phyloP scores from a whole-genome alignment of 1,139 yeast species.

The Martiniozyma asiatica region DNA sequence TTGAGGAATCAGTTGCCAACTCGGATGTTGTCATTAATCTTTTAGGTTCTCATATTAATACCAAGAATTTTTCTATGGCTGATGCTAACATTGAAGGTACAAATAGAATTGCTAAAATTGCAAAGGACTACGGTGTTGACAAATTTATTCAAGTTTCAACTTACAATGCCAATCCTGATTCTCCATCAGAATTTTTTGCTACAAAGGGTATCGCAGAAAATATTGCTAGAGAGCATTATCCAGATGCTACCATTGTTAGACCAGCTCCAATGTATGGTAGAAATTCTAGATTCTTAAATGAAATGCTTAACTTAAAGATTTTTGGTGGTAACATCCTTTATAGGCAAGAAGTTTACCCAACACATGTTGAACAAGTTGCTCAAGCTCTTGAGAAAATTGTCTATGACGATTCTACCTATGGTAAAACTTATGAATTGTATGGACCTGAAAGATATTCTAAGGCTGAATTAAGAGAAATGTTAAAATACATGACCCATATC shows the following conservation, averaged over 20 bases:
- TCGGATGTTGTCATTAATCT: constrained; percentile 77
- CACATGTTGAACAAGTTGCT: constrained; percentile 72
- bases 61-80: constrained; percentile 74
- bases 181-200: constrained; percentile 60
- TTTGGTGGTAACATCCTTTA: constrained; percentile 42
- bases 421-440: constrained; percentile 62
- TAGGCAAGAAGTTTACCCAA: constrained; percentile 55
- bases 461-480: constrained; percentile 57
- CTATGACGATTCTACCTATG: constrained; percentile 69
- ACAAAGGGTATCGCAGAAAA: constrained; percentile 76
- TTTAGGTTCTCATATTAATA: constrained; percentile 65
- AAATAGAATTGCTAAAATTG: constrained; percentile 65
- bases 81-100: constrained; percentile 76
- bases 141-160: constrained; percentile 72
- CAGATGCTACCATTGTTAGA: constrained; percentile 75
- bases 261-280: constrained; percentile 77
- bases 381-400: constrained; percentile 69
- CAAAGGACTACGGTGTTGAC: constrained; percentile 61
- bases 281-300: constrained; percentile 61
- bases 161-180: constrained; percentile 61
- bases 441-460: constrained; percentile 63
- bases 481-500: constrained; percentile 30
- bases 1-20: constrained; percentile 68
- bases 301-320: constrained; percentile 37
- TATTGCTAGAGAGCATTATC: constrained; percentile 52